Conservation (phyloP, 176 grass and related monocot genomes). For the Microstegium vimineum region DNA sequence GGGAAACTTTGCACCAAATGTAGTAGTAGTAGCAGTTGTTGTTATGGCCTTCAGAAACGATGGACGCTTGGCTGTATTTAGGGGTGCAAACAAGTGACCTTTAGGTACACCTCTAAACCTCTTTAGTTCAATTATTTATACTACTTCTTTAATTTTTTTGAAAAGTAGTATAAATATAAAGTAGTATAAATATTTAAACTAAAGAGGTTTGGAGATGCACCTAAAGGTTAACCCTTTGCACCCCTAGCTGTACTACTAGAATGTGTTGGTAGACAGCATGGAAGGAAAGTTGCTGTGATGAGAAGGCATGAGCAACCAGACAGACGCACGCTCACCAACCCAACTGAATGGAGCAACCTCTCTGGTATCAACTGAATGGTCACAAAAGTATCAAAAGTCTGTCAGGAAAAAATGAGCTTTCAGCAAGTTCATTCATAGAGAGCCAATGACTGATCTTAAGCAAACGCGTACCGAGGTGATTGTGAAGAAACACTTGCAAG, state of each 20-base stretch:
- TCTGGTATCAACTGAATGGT: constrained; percentile 7
- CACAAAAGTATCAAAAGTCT: neutral
- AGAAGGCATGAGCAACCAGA: neutral
- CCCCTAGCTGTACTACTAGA: no score
- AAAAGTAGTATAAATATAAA: no score
- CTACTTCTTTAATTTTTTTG: no score
- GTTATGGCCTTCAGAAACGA: neutral
- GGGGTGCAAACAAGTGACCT: no score
- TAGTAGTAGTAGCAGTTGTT: constrained; percentile 12
- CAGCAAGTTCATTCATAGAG: neutral
- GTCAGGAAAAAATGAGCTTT: neutral
- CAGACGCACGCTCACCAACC: neutral
- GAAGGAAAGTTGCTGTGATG: constrained; percentile 2
- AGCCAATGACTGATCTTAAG: neutral
- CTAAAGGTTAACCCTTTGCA: no score
- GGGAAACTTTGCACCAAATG: neutral
- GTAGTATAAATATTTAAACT: no score
- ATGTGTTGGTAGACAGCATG: neutral
- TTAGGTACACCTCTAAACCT: no score
- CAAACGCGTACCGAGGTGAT: neutral
- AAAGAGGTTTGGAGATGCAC: no score
- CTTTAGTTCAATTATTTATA: no score
- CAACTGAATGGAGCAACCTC: constrained; percentile 13
- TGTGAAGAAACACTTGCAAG: neutral
- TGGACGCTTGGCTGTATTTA: neutral